Evolutionary conservation across 768 basidiomycete genomes (phyloP), one percentile per base, ranked within the genome.

Genomic region (Punctularia strigosozonata): DNA sequence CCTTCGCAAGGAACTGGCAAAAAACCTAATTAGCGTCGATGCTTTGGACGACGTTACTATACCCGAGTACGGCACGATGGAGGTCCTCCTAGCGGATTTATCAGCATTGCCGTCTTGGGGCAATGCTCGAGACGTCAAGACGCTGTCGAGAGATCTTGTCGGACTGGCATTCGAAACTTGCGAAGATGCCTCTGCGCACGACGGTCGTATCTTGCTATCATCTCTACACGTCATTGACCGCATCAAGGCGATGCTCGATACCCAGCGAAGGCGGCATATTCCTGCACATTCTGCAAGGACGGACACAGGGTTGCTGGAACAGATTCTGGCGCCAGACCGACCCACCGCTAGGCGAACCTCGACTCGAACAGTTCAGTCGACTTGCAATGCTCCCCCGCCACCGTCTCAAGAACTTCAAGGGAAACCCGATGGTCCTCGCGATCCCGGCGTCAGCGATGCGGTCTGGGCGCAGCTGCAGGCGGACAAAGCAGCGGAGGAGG

Each of bases 51-150:
- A 66, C 20, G 41, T 47, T 2, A 36, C 49, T 1, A 63, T 56
- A 14, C 20, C 28, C 1, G 46, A 42, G 4, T 65, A 65, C 45
- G 7, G 31, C 8, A 48, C 58, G 31, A 64, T 77, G 60, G 50
- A 55, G n/a, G 45, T 42, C 1, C 19, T 67, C 7, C 46, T 80
- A 39, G 40, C 52, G 5, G 42, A 64, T 12, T 58, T 80, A 44
- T 59, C 70, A 6, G 28, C 42, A 7, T 54, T 79, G 1, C 58
- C 63, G 4, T 68, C 69, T 1, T 82, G 80, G 80, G 80, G 78
- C 12, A 82, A 82, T 36, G 80, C 78, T 3, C 66, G 78, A 5
- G 80, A 82, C 44, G 63, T 80, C 51, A 60, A 69, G 37, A 71
- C 69, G 0, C 55, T 79, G 4, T 54, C 71, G 0, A 71, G 68